Evolutionary conservation across 73 alveolate genomes (phyloP), one percentile per base, ranked within the genome.

Genomic region (Blepharisma japonicum): DNA sequence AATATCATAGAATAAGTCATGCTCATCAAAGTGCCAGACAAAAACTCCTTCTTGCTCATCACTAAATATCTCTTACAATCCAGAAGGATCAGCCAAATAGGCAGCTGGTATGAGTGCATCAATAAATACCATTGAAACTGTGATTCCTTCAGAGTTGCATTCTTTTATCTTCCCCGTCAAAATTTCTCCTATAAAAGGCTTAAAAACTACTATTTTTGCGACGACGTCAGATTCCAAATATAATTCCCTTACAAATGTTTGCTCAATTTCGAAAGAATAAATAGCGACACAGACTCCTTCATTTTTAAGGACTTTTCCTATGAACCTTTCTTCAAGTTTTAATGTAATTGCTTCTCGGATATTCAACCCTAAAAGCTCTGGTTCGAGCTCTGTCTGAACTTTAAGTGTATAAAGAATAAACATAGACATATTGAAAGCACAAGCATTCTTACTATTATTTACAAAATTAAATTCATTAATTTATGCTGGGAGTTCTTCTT

Each of bases 31-130:
- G 74, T 61, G 74, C 74, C 74, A 61, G 6, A 61, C 74, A 61
- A 61, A 61, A 5, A 61, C 74, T 61, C 74, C 74, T 25, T 61
- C 74, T 8, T 14, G 38, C 23, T 61, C 74, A 61, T 61, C 74
- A 4, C 42, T 32, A 32, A 32, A 32, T 32, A 32, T 32, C 42
- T 32, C 42, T 32, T 32, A 32, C 42, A 61, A 61, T 14, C 74
- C 23, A 14, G 74, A 61, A 61, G 74, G 11, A 8, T 61, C 74
- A 25, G 14, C 23, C 39, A 61, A 25, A 25, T 14, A 61, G 5
- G 50, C 74, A 20, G 74, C 74, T 61, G 74, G 74, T 14, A 61
- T 61, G 5, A 61, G 23, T 14, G 74, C 74, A 20, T n/a, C 14
- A 39, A 14, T 9, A 25, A 61, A 61, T 14, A 61, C 47, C 11